A percentile compares a stretch with the other conserved stretches of the same genome.
These are phyloP conservation scores for Lepidium sativum DNA, from an alignment of 345 rosid genomes.

Conservation along the genomic window DNA sequence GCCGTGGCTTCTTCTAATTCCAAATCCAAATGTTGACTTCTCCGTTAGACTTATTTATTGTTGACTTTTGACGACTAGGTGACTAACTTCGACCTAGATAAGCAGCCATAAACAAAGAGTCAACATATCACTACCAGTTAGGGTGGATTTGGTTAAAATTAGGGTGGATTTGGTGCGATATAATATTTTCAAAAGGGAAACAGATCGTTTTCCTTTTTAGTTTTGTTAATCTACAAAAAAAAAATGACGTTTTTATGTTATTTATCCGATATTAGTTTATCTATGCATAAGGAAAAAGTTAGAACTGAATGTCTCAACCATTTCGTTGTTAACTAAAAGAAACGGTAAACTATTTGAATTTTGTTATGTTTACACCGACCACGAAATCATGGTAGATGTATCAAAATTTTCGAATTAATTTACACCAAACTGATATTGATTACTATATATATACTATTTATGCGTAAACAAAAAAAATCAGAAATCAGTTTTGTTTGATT, in stretches of 20 bases:
- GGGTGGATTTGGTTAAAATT: too few species aligned
- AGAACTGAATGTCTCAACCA: too few species aligned
- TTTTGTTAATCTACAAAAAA: not conserved
- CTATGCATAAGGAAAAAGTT: too few species aligned
- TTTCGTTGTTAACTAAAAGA: not conserved
- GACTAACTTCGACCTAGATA: too few species aligned
- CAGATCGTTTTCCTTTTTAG: too few species aligned
- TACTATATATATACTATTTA: too few species aligned
- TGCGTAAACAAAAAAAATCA: too few species aligned
- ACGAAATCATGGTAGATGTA: not conserved
- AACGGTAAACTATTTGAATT: not conserved
- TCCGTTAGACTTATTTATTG: not conserved
- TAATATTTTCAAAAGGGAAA: too few species aligned
- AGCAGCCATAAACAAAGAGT: not conserved
- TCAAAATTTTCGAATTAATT: not conserved
- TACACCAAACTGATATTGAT: not conserved
- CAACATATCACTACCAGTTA: not conserved
- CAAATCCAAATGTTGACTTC: not conserved
- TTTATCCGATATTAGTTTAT: too few species aligned
- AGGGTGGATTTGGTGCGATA: too few species aligned
- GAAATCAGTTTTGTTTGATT: too few species aligned
- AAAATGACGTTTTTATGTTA: too few species aligned
- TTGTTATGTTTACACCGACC: not conserved
- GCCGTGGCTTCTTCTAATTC: not conserved
- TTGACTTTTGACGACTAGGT: constrained; percentile 1